These are phyloP conservation scores for Endoconidiophora laricicola DNA, from an alignment of 2,329 filamentous ascomycete species.

Conservation along the genomic window DNA sequence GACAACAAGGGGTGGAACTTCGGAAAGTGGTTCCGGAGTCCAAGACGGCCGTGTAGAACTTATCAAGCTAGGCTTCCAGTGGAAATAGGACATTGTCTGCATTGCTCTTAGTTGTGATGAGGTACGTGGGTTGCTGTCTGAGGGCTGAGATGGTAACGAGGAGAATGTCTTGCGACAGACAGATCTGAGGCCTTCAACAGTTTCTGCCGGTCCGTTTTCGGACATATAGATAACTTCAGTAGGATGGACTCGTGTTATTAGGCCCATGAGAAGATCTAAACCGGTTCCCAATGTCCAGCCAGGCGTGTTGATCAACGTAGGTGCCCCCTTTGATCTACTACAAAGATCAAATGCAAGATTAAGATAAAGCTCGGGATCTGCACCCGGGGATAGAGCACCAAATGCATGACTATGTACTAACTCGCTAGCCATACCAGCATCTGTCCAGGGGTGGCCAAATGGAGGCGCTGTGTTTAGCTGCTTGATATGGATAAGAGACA, in stretches of 20 bases:
- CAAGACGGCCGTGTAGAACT: constrained; percentile 23
- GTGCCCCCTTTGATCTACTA: constrained; percentile 35
- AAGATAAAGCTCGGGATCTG: constrained; percentile 50
- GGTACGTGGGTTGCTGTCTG: constrained; percentile 39
- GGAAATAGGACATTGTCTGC: constrained; percentile 71
- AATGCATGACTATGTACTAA: constrained; percentile 48
- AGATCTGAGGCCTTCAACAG: constrained; percentile 34
- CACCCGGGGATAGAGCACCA: constrained; percentile 45
- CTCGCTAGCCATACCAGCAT: constrained; percentile 12
- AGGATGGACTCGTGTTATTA: constrained; percentile 37
- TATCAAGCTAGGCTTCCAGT: constrained; percentile 21
- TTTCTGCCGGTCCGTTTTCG: constrained; percentile 40
- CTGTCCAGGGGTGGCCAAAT: constrained; percentile 40
- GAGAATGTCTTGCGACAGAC: constrained; percentile 28
- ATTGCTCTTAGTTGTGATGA: constrained; percentile 52
- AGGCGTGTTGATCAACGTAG: constrained; percentile 57
- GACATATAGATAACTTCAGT: constrained; percentile 54
- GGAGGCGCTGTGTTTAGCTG: constrained; percentile 47
- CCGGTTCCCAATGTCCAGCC: constrained; percentile 60
- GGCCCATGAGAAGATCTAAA: constrained; percentile 42
- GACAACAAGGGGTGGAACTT: constrained; percentile 43
- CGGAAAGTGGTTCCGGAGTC: constrained; percentile 37
- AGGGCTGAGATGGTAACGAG: constrained; percentile 41
- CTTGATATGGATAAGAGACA: constrained; percentile 48
- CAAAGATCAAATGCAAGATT: constrained; percentile 48